phyloP scores from a whole-genome alignment of 352 stramenopile species.

The Pythium chondricola region DNA sequence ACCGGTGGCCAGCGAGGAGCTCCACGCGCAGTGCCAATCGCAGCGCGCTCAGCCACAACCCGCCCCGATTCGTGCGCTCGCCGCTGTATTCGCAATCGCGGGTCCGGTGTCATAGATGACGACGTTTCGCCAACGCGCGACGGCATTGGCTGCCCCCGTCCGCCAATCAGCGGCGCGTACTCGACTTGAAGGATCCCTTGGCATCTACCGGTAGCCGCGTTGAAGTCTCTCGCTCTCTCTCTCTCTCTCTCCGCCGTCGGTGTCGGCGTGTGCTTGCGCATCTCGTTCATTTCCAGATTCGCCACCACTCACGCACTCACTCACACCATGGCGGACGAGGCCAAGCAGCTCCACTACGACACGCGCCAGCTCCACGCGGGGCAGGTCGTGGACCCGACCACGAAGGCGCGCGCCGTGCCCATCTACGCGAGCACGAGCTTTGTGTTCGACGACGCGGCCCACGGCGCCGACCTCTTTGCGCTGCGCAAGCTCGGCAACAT shows the following conservation, averaged over 20 bases:
- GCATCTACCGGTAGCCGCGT: too few relatives aligned
- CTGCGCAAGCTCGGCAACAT: conserved; percentile 6
- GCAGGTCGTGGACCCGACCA: conserved; percentile 5
- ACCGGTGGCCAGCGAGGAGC: too few relatives aligned
- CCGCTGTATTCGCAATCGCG: too few relatives aligned
- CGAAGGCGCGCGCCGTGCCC: conserved; percentile 3
- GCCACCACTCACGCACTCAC: background rate
- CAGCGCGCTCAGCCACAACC: too few relatives aligned
- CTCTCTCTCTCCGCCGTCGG: background rate
- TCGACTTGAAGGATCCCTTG: too few relatives aligned
- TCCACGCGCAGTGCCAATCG: too few relatives aligned
- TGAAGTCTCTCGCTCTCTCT: too few relatives aligned
- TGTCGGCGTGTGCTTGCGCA: background rate
- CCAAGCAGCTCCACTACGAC: conserved; percentile 5
- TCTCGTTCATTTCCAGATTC: background rate
- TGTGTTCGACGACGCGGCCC: conserved; percentile 2
- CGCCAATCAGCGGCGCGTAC: too few relatives aligned
- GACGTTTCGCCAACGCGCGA: too few relatives aligned
- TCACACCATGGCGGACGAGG: conserved; percentile 1
- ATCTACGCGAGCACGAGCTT: conserved; percentile 10
- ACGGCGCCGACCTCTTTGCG: conserved; percentile 5
- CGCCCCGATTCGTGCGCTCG: too few relatives aligned
- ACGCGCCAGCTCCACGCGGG: conserved; percentile 8
- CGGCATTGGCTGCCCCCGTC: too few relatives aligned
- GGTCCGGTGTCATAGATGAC: too few relatives aligned